phyloP scores from a whole-genome alignment of 805 yeast species.

The Danielia oregonensis region DNA sequence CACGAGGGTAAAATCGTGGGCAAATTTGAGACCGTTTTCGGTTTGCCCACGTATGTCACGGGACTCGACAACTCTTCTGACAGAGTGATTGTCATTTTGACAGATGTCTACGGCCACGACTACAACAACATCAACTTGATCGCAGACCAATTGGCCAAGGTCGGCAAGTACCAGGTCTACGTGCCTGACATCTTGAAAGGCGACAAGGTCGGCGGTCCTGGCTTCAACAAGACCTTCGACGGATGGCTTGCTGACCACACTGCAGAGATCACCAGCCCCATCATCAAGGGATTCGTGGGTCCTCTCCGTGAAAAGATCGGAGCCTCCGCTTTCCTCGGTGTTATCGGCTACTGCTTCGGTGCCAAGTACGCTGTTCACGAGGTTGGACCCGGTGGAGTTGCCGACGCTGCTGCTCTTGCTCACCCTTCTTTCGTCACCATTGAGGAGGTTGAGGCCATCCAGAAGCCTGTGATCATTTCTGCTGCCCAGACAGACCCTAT shows the following conservation, averaged over 20 bases:
- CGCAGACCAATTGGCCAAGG: conserved; percentile 62
- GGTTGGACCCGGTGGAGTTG: conserved; percentile 37
- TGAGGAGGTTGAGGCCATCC: conserved; percentile 62
- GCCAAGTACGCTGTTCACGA: conserved; percentile 65
- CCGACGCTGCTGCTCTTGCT: conserved; percentile 68
- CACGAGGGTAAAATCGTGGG: conserved; percentile 56
- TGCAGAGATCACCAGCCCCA: conserved; percentile 43
- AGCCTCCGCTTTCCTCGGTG: conserved; percentile 47
- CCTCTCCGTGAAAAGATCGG: conserved; percentile 38
- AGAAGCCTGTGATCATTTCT: conserved; percentile 61
- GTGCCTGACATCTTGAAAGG: conserved; percentile 73
- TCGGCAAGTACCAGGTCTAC: conserved; percentile 57
- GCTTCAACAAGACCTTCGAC: conserved; percentile 1
- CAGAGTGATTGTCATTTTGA: conserved; percentile 55
- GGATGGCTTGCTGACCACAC: conserved; percentile 58
- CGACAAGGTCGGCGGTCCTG: conserved; percentile 24
- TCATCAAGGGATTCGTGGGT: conserved; percentile 47
- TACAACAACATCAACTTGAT: conserved; percentile 55
- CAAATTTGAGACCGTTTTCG: conserved; percentile 34
- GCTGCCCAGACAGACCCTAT: conserved; percentile 69
- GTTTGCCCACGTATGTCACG: conserved; percentile 32
- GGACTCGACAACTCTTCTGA: conserved; percentile 30
- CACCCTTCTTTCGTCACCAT: conserved; percentile 76
- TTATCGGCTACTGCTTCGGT: conserved; percentile 82
- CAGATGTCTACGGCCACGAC: conserved; percentile 68